Conservation (phyloP, 2,329 filamentous ascomycete species). For the Fusarium coffeatum region DNA sequence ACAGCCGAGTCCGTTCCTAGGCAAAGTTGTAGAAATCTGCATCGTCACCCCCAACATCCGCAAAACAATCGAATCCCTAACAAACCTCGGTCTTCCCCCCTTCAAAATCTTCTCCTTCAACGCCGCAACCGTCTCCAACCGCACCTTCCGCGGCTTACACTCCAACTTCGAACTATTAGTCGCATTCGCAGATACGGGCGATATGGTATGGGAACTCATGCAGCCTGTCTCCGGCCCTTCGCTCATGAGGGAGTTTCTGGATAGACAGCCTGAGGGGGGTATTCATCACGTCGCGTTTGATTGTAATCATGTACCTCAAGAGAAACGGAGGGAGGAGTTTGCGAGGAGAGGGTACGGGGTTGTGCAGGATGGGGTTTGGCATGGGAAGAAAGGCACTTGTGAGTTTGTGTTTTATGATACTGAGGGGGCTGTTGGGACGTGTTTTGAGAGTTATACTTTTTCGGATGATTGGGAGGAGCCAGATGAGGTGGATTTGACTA, state of each 20-base stretch:
- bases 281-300: conserved; percentile 6
- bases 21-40: conserved; percentile 4
- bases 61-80: not conserved
- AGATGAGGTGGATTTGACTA: not conserved
- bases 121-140: not conserved
- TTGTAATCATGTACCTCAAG: not conserved
- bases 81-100: not conserved
- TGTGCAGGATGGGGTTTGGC: not conserved
- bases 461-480: conserved; percentile 8
- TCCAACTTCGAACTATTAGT: not conserved
- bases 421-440: not conserved
- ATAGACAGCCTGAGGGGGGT: not conserved
- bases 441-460: conserved; percentile 1
- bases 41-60: not conserved
- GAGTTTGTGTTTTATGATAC: conserved; percentile 7
- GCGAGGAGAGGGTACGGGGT: not conserved
- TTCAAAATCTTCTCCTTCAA: not conserved
- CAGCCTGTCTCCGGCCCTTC: not conserved
- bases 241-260: not conserved
- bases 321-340: not conserved
- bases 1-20: not conserved
- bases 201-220: conserved; percentile 9
- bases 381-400: conserved; percentile 3
- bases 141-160: not conserved
- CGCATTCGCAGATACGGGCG: not conserved